Evolutionary conservation across 257 asterid genomes (phyloP).

Genomic region (Petunia axillaris): DNA sequence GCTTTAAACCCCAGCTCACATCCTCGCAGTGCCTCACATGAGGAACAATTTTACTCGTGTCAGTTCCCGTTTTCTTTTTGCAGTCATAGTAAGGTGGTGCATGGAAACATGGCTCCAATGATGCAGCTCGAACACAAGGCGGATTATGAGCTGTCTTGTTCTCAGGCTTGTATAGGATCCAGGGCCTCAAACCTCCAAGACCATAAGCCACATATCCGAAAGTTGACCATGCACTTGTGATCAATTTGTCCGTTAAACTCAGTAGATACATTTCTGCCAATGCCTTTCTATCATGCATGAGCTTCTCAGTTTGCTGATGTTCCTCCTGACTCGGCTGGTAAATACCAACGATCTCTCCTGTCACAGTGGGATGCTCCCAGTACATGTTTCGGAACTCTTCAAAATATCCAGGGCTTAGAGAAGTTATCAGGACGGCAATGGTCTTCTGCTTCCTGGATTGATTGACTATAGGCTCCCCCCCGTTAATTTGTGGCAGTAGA

Average conservation of each 20-base stretch:
- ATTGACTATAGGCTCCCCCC: conserved; percentile 24
- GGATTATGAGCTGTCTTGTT: conserved; percentile 52
- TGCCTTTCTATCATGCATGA: conserved; percentile 55
- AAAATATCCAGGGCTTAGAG: conserved; percentile 57
- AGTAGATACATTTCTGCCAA: conserved; percentile 78
- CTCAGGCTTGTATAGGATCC: conserved; percentile 70
- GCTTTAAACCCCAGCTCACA: conserved; percentile 73
- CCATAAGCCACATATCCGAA: conserved; percentile 89
- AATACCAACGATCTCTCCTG: conserved; percentile 56
- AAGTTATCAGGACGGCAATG: conserved; percentile 56
- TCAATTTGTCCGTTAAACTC: conserved; percentile 69
- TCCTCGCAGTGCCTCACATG: conserved; percentile 77
- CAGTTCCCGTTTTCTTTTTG: conserved; percentile 40
- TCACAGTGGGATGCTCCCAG: conserved; percentile 61
- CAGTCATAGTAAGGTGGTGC: conserved; percentile 66
- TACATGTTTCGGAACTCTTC: conserved; percentile 62
- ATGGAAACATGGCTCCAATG: conserved; percentile 80
- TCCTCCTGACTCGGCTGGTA: conserved; percentile 70
- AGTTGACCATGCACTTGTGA: conserved; percentile 80
- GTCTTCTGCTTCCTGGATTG: conserved; percentile 39
- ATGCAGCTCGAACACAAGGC: conserved; percentile 51
- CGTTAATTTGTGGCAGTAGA: conserved; percentile 49
- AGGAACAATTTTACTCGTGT: conserved; percentile 55
- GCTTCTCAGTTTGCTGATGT: conserved; percentile 56
- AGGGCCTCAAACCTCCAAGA: conserved; percentile 74